Evolutionary conservation across 2,329 filamentous ascomycete species (phyloP).

Genomic region (Cryphonectria radicalis): DNA sequence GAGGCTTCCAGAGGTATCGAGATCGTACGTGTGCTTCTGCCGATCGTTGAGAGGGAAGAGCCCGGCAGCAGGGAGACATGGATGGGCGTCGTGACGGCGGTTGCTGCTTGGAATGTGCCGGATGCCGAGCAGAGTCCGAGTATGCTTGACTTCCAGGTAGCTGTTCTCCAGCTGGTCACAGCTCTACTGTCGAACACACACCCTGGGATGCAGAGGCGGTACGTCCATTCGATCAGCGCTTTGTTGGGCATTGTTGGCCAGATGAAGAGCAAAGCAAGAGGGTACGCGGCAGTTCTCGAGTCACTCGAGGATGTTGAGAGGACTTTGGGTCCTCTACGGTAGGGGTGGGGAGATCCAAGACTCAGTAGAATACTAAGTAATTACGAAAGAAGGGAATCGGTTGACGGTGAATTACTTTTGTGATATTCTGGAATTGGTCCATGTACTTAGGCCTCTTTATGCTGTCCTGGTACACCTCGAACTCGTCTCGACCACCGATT

Average conservation of each 20-base stretch:
- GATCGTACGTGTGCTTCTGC: conserved; percentile 59
- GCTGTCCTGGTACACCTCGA: neutral
- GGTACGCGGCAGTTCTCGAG: conserved; percentile 41
- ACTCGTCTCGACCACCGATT: neutral
- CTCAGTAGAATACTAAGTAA: neutral
- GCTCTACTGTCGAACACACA: conserved; percentile 54
- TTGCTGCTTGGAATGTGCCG: conserved; percentile 53
- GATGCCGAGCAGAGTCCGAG: conserved; percentile 32
- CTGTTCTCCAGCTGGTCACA: conserved; percentile 59
- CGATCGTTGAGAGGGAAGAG: conserved; percentile 52
- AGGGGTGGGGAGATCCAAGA: conserved; percentile 17
- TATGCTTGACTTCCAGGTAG: conserved; percentile 56
- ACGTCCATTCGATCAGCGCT: conserved; percentile 55
- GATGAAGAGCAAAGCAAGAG: conserved; percentile 40
- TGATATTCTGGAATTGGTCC: neutral
- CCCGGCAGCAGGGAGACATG: conserved; percentile 55
- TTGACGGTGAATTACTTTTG: neutral
- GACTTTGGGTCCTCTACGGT: conserved; percentile 32
- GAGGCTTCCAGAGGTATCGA: conserved; percentile 56
- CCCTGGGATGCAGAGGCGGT: conserved; percentile 52
- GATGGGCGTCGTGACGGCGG: conserved; percentile 58
- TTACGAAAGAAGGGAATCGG: neutral
- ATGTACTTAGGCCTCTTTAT: neutral
- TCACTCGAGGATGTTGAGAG: conserved; percentile 49
- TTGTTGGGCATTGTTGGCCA: conserved; percentile 53